Evolutionary conservation across 371 early-diverging fungal species (phyloP).

Genomic region (Nematocida displodere): DNA sequence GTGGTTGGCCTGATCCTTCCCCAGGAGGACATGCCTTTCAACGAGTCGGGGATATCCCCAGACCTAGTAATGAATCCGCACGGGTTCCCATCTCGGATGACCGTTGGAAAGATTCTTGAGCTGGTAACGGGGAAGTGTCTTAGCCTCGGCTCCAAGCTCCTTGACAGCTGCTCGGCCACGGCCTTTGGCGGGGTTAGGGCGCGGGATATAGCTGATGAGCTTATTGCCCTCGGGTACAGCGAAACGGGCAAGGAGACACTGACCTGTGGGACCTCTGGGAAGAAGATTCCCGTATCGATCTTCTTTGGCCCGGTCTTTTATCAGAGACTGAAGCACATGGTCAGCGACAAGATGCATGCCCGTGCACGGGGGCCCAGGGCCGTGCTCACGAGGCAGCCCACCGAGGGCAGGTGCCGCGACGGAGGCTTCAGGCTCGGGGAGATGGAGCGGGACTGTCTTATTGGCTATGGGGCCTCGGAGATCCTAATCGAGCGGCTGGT

Average conservation of each 20-base stretch:
- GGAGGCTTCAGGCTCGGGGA: conserved; percentile 94
- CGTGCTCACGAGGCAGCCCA: conserved; percentile 87
- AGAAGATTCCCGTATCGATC: conserved; percentile 82
- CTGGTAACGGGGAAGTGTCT: conserved; percentile 85
- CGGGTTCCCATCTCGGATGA: conserved; percentile 99
- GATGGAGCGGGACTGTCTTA: conserved; percentile 94
- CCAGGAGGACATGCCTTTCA: conserved; percentile 96
- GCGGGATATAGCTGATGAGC: conserved; percentile 82
- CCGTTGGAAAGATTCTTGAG: conserved; percentile 99
- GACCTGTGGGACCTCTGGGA: conserved; percentile 72
- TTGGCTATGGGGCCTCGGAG: conserved; percentile 89
- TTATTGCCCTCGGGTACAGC: conserved; percentile 85
- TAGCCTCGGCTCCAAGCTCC: background rate
- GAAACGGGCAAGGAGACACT: conserved; percentile 95
- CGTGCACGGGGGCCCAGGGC: conserved; percentile 88
- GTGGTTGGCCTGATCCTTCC: conserved; percentile 90
- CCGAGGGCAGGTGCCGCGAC: conserved; percentile 91
- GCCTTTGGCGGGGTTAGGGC: conserved; percentile 60
- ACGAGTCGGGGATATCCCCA: conserved; percentile 84
- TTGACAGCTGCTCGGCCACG: conserved; percentile 9
- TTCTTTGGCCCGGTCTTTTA: conserved; percentile 96
- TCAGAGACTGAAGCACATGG: conserved; percentile 98
- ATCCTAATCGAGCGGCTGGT: conserved; percentile 85
- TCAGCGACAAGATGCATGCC: conserved; percentile 98
- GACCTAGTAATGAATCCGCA: conserved; percentile 99